Percentiles rank a stretch among this genome's conserved stretches.
phyloP scores from a whole-genome alignment of 768 basidiomycete genomes.

The Candolleomyces aberdarensis region DNA sequence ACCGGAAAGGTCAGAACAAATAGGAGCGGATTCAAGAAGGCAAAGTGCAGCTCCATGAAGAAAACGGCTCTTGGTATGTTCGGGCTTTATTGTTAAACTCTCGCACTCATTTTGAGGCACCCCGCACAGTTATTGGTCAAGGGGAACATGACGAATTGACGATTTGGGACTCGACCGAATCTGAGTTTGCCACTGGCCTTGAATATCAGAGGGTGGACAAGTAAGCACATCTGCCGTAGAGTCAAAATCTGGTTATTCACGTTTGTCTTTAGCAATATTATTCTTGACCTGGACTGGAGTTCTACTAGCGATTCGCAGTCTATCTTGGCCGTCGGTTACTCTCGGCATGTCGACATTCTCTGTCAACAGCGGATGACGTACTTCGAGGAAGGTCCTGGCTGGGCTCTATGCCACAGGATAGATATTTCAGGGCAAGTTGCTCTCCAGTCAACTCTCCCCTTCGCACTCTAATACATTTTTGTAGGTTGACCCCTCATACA shows the following conservation, averaged over 20 bases:
- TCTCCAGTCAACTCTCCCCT: background rate
- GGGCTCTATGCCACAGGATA: constrained; percentile 69
- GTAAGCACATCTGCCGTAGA: constrained; percentile 33
- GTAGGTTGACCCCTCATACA: constrained; percentile 69
- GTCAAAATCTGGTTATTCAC: background rate
- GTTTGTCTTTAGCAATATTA: constrained; percentile 44
- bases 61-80: constrained; percentile 83
- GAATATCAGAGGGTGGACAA: constrained; percentile 66
- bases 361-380: constrained; percentile 93
- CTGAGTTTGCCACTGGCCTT: constrained; percentile 87
- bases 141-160: constrained; percentile 75
- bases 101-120: background rate
- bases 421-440: constrained; percentile 64
- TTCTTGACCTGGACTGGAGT: constrained; percentile 91
- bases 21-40: constrained; percentile 60
- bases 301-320: constrained; percentile 88
- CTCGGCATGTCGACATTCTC: constrained; percentile 76
- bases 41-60: constrained; percentile 85
- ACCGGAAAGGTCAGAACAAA: constrained; percentile 77
- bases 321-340: constrained; percentile 86
- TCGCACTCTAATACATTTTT: background rate
- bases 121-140: constrained; percentile 64
- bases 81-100: constrained; percentile 1
- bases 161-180: constrained; percentile 95
- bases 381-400: constrained; percentile 77